These are phyloP conservation scores for Globisporangium middletonii DNA, from an alignment of 352 stramenopile species.

Conservation along the genomic window DNA sequence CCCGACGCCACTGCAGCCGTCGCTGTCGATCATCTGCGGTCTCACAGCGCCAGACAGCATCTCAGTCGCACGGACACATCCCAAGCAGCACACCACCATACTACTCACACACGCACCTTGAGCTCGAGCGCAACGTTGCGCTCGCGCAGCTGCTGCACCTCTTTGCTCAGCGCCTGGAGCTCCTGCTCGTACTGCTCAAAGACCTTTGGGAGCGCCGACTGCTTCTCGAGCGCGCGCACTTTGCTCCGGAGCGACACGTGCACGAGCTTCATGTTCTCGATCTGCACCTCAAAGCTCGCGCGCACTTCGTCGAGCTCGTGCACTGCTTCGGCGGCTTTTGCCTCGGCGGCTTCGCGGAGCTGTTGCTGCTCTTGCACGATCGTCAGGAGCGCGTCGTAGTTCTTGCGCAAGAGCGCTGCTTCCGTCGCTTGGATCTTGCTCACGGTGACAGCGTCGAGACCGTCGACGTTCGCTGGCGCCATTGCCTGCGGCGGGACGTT, in stretches of 20 bases:
- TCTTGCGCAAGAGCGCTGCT: conserved; percentile 57
- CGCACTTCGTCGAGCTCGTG: conserved; percentile 50
- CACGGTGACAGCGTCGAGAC: conserved; percentile 44
- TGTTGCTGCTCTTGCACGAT: conserved; percentile 72
- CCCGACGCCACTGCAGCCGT: conserved; percentile 10
- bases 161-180: conserved; percentile 35
- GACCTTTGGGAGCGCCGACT: conserved; percentile 34
- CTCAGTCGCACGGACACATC: neutral
- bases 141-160: conserved; percentile 51
- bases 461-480: conserved; percentile 40
- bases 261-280: conserved; percentile 73
- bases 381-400: conserved; percentile 73
- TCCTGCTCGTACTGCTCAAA: conserved; percentile 79
- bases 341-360: conserved; percentile 46
- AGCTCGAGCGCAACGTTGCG: conserved; percentile 68
- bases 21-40: conserved; percentile 9
- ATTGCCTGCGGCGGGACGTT: conserved; percentile 23
- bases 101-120: conserved; percentile 17
- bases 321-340: conserved; percentile 27
- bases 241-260: conserved; percentile 61
- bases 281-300: conserved; percentile 56
- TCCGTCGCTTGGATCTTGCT: conserved; percentile 51
- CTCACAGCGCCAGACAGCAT: neutral
- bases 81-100: neutral
- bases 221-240: conserved; percentile 50